These are phyloP conservation scores for Immersiporthe knoxdaviesiana DNA, from an alignment of 2,329 filamentous ascomycete genomes.

Conservation along the genomic window DNA sequence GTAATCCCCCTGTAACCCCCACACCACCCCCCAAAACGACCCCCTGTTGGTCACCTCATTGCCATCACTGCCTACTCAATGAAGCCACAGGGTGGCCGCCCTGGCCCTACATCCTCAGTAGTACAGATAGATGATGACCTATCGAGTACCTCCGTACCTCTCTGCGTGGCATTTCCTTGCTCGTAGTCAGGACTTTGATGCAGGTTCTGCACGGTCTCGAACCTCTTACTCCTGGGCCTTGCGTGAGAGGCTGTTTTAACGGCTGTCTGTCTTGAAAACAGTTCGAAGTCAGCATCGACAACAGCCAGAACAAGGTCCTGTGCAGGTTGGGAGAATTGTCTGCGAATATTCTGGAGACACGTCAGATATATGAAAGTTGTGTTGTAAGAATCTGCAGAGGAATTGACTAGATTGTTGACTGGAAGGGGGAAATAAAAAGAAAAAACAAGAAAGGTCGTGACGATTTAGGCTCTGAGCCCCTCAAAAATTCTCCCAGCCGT, in stretches of 20 bases:
- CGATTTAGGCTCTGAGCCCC: background rate
- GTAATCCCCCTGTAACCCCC: background rate
- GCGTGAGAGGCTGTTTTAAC: background rate
- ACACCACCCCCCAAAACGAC: no score
- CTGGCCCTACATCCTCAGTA: no score
- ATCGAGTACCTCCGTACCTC: no score
- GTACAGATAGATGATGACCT: no score
- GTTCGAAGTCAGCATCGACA: no score
- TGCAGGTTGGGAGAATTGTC: no score
- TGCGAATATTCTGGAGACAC: no score
- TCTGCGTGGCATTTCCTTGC: background rate
- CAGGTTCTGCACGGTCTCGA: background rate
- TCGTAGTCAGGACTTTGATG: background rate
- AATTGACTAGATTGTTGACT: background rate
- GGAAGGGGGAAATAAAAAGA: no score
- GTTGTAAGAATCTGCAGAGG: background rate
- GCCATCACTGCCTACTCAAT: background rate
- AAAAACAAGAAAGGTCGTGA: background rate
- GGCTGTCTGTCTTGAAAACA: background rate
- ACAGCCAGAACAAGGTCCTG: no score
- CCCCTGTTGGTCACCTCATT: no score
- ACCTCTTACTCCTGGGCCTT: no score
- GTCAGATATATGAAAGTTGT: background rate
- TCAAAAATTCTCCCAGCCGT: constrained; percentile 8
- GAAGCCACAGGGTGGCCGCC: no score